Evolutionary conservation across 768 basidiomycete species (phyloP).

Genomic region (Leccinellum rugosiceps): DNA sequence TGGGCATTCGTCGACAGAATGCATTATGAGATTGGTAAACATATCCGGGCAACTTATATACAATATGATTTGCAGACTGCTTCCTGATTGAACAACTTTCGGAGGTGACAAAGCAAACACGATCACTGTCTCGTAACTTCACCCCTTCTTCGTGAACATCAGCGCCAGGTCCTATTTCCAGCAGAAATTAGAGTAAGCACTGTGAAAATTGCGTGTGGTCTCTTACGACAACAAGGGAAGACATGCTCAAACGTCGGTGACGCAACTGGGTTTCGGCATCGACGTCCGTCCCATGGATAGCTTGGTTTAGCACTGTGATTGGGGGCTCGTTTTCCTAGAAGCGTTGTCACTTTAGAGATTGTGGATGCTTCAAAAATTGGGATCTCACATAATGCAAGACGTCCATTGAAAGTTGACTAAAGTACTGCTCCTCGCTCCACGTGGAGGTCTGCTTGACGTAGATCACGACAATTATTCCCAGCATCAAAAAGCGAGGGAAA

Average conservation of each 20-base stretch:
- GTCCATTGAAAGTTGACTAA: neutral
- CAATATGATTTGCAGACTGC: neutral
- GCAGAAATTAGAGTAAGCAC: neutral
- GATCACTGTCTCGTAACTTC: neutral
- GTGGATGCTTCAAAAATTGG: neutral
- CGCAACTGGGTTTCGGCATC: neutral
- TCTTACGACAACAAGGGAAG: constrained; percentile 24
- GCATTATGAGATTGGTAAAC: neutral
- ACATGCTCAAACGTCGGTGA: constrained; percentile 16
- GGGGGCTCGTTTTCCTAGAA: constrained; percentile 10
- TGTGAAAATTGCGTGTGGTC: neutral
- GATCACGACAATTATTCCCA: constrained; percentile 8
- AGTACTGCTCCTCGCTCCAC: neutral
- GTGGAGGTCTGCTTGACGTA: constrained; percentile 5
- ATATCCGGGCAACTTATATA: neutral
- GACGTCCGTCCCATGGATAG: constrained; percentile 1
- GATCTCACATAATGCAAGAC: neutral
- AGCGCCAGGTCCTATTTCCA: constrained; percentile 23
- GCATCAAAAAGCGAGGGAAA: neutral
- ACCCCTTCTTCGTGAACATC: neutral
- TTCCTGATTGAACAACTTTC: neutral
- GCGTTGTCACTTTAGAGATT: neutral
- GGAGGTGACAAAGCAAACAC: neutral
- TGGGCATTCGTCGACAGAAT: neutral
- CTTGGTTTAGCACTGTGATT: neutral